Conservation (phyloP, 2,329 filamentous ascomycete species). For the Tolypocladium nubicola region DNA sequence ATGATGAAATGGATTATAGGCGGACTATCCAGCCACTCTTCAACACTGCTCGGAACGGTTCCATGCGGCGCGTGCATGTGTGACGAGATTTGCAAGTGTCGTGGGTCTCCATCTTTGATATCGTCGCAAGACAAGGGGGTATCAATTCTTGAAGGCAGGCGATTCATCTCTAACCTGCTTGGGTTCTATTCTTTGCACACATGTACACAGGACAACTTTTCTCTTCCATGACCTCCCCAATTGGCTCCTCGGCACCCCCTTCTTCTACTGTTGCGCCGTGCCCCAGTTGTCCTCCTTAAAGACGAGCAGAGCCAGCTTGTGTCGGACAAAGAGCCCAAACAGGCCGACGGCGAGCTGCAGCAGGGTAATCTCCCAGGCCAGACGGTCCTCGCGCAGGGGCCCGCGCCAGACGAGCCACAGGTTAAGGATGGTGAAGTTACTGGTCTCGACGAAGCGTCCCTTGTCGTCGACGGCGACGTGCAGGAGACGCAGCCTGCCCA, state of each 20-base stretch:
- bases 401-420: constrained; percentile 95
- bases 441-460: constrained; percentile 66
- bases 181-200: not conserved
- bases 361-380: constrained; percentile 69
- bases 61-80: not conserved
- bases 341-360: constrained; percentile 70
- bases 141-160: not conserved
- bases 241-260: not conserved
- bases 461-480: constrained; percentile 55
- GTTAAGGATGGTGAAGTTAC: constrained; percentile 89
- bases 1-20: not conserved
- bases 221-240: not conserved
- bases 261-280: constrained; percentile 14
- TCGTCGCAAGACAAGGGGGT: not conserved
- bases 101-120: not conserved
- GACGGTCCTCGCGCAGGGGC: constrained; percentile 73
- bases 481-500: constrained; percentile 59
- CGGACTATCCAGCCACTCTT: not conserved
- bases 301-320: constrained; percentile 74
- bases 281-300: constrained; percentile 82
- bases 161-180: not conserved
- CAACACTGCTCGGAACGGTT: not conserved
- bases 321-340: constrained; percentile 75
- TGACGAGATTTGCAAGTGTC: not conserved
- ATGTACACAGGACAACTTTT: not conserved